Evolutionary conservation across 306 rosid genomes (phyloP), one percentile per base, ranked within the genome.

Genomic region (Vigna unguiculata): DNA sequence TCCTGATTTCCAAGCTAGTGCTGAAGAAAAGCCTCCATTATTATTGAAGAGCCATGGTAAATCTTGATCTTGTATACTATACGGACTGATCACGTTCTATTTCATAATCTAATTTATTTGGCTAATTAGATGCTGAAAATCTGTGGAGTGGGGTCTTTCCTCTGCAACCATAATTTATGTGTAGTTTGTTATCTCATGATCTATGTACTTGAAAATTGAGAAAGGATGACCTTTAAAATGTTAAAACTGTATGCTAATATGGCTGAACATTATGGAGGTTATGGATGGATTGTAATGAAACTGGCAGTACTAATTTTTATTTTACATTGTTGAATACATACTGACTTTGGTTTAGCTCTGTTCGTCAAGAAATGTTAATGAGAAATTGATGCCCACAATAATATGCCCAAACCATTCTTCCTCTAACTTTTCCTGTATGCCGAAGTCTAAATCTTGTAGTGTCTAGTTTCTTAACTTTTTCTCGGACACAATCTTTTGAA

Each of bases 41-140:
- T 76, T 95, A 80, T 81, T 95, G 87, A 80, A 89, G 74, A 92
- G 98, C 84, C 99, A 95, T 67, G 99, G 99, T 95, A 85, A 80
- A 45, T 86, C 59, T 30, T 82, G 16, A 34, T 68, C 54, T 54
- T 61, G 5, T 22, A 46, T 74, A 16, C n/a, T 63, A 69, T 71
- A 13, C n/a, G 69, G 64, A 71, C 48, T 75, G 21, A 62, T 57
- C 12, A 45, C 55, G 17, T 64, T 65, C 46, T 49, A 2, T 71
- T 77, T 24, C 16, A 25, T 40, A 38, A 43, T 66, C 36, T 66
- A 13, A 41, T 72, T 81, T 60, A 74, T 58, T 63, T 41, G 20
- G 32, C 72, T 17, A 30, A 49, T 66, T 36, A 17, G 48, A 46
- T 78, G 30, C 12, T 28, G 51, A 66, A 82, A 30, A 32, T 40